A percentile compares a stretch with the other conserved stretches of the same genome.
These are phyloP conservation scores for Sporothrix luriei DNA, from an alignment of 2,329 filamentous ascomycete species.

Conservation along the genomic window DNA sequence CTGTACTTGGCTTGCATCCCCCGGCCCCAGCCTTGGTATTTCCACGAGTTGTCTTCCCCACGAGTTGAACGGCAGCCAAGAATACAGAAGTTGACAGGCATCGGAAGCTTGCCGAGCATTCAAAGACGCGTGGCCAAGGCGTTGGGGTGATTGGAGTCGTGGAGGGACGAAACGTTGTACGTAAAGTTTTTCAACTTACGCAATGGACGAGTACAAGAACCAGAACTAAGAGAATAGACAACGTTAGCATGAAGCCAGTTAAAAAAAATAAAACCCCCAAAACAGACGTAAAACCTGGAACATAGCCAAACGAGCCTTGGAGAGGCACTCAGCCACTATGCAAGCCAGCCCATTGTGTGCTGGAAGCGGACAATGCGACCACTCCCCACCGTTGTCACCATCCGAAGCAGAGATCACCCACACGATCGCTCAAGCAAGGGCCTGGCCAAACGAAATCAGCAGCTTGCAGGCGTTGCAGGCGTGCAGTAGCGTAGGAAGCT, in stretches of 20 bases:
- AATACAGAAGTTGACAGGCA: background rate
- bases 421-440: background rate
- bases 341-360: constrained; percentile 13
- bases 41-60: background rate
- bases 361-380: background rate
- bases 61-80: constrained; percentile 10
- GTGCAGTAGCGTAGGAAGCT: constrained; percentile 15
- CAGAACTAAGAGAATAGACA: background rate
- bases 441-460: background rate
- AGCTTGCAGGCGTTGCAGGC: background rate
- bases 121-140: background rate
- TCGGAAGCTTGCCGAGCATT: too few relatives aligned
- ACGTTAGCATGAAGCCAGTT: background rate
- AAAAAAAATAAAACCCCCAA: background rate
- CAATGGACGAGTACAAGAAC: background rate
- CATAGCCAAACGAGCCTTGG: constrained; percentile 1
- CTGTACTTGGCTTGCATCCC: background rate
- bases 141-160: background rate
- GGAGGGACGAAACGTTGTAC: background rate
- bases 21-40: constrained; percentile 4
- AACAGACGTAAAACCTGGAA: background rate
- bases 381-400: background rate
- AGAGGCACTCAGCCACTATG: constrained; percentile 1
- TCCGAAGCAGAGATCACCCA: background rate
- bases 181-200: constrained; percentile 3